Evolutionary conservation across 2,329 filamentous ascomycete genomes (phyloP), one percentile per base, ranked within the genome.

Genomic region (Didymellaceae sp.): DNA sequence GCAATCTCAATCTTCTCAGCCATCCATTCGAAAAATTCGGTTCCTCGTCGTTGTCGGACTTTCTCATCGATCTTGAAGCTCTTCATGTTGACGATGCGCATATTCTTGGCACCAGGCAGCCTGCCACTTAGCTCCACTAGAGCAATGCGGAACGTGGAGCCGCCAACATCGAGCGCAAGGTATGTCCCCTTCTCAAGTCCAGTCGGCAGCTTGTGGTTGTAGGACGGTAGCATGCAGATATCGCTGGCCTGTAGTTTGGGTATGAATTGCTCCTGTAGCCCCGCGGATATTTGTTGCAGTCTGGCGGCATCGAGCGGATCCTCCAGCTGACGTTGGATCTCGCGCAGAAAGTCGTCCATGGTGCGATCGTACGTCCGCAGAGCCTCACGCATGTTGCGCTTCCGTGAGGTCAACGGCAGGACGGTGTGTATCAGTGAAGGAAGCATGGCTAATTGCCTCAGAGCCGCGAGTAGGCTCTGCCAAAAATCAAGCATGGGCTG

Each of bases 11-110:
- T 85, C 52, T 80, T 78, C 38, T 76, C 75, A 5, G 84, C 85
- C 80, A 87, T 86, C 85, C 85, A 87, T 64, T 86, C 83, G 64
- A 87, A 87, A 67, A 87, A 87, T 1, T 76, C 73, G 18, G 76
- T 77, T 2, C 83, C 84, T 48, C 78, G 74, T 52, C 86, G 69
- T 35, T 77, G 69, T 42, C 83, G 81, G 39, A 86, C 79, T 11
- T 71, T 63, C 53, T 83, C 78, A 62, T 84, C 81, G 55, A 87
- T 86, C 39, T 74, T 74, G 58, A 78, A 82, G 34, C 77, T 80
- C 28, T 77, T 75, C 69, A 83, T 82, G 49, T 75, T 76, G 43
- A 81, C 71, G 46, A 86, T 83, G 51, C 77, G 75, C 77, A 86
- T 79, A 54, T 74, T 72, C 49, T 75, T 74, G 55, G 68, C 64